Evolutionary conservation across 1,284 basidiomycete genomes (phyloP).

Genomic region (Mycosarcoma mackinlayi): DNA sequence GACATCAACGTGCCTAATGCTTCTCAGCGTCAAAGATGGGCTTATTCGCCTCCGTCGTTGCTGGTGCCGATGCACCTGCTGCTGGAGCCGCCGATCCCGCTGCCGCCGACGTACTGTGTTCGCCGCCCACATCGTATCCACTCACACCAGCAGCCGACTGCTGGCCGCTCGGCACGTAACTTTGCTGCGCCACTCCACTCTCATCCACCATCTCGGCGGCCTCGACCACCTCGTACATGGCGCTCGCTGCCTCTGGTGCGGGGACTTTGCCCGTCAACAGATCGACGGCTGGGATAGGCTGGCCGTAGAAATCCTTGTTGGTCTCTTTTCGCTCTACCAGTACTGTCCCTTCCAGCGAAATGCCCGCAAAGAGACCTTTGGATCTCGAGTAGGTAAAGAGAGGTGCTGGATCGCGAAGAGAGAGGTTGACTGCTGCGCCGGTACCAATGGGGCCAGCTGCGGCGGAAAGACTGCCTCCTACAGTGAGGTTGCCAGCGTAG

Average conservation of each 20-base stretch:
- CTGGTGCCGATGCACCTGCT: background rate
- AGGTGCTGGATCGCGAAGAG: conserved; percentile 88
- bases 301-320: conserved; percentile 87
- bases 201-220: conserved; percentile 72
- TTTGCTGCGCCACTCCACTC: conserved; percentile 78
- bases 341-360: conserved; percentile 93
- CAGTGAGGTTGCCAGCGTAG: conserved; percentile 92
- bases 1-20: background rate
- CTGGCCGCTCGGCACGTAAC: conserved; percentile 77
- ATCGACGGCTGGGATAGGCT: conserved; percentile 85
- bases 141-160: conserved; percentile 6
- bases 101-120: background rate
- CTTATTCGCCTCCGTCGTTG: conserved; percentile 10
- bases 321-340: conserved; percentile 91
- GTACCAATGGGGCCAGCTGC: conserved; percentile 82
- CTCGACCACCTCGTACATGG: conserved; percentile 94
- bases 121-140: conserved; percentile 34
- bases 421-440: conserved; percentile 87
- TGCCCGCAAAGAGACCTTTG: conserved; percentile 92
- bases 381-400: conserved; percentile 98
- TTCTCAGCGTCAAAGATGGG: conserved; percentile 48
- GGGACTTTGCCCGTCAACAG: conserved; percentile 92
- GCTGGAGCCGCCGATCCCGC: conserved; percentile 6
- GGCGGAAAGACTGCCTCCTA: conserved; percentile 74
- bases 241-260: conserved; percentile 92